Conservation (phyloP, 1,284 basidiomycete species). For the Porogramme epimiltina region DNA sequence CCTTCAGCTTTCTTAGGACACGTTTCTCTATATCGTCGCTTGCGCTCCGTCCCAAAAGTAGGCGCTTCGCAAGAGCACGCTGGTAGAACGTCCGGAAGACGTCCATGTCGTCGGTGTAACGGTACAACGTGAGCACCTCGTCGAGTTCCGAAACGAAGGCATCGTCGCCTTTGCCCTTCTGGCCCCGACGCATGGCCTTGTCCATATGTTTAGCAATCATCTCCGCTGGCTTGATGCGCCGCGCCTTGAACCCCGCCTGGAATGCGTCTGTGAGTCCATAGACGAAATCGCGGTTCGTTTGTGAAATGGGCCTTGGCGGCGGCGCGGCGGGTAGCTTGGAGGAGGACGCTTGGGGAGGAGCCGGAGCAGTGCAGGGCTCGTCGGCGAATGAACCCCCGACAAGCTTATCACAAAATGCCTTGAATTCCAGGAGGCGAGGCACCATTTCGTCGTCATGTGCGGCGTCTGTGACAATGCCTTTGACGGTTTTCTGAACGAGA, state of each 20-base stretch:
- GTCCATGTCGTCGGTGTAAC: constrained; percentile 90
- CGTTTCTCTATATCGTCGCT: constrained; percentile 90
- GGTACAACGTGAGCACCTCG: constrained; percentile 80
- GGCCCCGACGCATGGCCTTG: constrained; percentile 83
- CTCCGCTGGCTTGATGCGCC: constrained; percentile 90
- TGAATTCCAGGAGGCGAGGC: constrained; percentile 71
- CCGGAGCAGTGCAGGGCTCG: constrained; percentile 1
- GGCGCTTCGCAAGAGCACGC: constrained; percentile 84
- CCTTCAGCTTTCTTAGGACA: constrained; percentile 88
- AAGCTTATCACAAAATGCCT: constrained; percentile 58
- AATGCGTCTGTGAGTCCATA: constrained; percentile 79
- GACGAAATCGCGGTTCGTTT: constrained; percentile 51
- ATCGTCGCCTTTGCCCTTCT: constrained; percentile 69
- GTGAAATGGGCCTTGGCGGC: constrained; percentile 25
- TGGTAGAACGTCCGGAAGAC: constrained; percentile 96
- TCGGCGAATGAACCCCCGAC: constrained; percentile 51
- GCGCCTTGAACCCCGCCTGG: constrained; percentile 77
- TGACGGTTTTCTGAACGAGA: constrained; percentile 47
- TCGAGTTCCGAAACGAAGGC: constrained; percentile 76
- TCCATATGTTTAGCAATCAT: constrained; percentile 94
- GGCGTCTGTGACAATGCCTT: constrained; percentile 59
- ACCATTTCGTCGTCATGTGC: constrained; percentile 79
- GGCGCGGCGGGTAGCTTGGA: constrained; percentile 15
- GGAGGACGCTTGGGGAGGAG: constrained; percentile 23
- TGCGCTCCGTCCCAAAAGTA: constrained; percentile 86